These are phyloP conservation scores for Tolypocladium endophyticum DNA, from an alignment of 2,329 filamentous ascomycete species.

Conservation along the genomic window DNA sequence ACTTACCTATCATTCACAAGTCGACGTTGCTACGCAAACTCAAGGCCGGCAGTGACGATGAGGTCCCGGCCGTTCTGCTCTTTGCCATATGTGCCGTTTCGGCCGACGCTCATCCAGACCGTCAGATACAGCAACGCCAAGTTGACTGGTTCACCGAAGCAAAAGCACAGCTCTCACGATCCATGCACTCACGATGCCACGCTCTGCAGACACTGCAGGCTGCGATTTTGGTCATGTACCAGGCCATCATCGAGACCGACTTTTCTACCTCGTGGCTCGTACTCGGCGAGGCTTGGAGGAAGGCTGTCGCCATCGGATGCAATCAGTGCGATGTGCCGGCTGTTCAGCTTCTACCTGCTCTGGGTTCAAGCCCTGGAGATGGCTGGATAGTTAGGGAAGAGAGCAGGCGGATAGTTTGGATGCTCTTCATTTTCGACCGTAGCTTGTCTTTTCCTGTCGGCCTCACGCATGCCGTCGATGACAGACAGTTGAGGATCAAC, in stretches of 20 bases:
- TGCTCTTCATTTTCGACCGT: conserved; percentile 13
- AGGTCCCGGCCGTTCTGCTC: conserved; percentile 3
- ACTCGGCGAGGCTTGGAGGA: conserved; percentile 13
- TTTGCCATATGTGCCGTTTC: conserved; percentile 11
- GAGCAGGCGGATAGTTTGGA: conserved; percentile 10
- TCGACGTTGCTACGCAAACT: neutral
- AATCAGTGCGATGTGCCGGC: conserved; percentile 5
- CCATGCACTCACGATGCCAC: conserved; percentile 5
- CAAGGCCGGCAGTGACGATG: neutral
- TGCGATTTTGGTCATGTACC: conserved; percentile 10
- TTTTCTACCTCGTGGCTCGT: conserved; percentile 9
- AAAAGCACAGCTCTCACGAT: conserved; percentile 6
- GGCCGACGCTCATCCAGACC: conserved; percentile 9
- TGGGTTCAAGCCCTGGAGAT: conserved; percentile 1
- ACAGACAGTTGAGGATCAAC: conserved; percentile 10
- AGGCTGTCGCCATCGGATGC: conserved; percentile 10
- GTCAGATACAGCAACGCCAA: conserved; percentile 7
- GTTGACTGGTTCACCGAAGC: conserved; percentile 10
- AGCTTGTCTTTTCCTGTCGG: conserved; percentile 14
- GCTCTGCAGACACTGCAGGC: conserved; percentile 10
- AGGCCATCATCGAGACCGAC: conserved; percentile 9
- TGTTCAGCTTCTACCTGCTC: conserved; percentile 1
- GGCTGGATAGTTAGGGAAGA: conserved; percentile 12
- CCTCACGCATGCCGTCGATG: conserved; percentile 12
- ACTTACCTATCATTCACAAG: conserved; percentile 11